Conservation (phyloP, 2,329 filamentous ascomycete species). For the Diaporthe velutina region DNA sequence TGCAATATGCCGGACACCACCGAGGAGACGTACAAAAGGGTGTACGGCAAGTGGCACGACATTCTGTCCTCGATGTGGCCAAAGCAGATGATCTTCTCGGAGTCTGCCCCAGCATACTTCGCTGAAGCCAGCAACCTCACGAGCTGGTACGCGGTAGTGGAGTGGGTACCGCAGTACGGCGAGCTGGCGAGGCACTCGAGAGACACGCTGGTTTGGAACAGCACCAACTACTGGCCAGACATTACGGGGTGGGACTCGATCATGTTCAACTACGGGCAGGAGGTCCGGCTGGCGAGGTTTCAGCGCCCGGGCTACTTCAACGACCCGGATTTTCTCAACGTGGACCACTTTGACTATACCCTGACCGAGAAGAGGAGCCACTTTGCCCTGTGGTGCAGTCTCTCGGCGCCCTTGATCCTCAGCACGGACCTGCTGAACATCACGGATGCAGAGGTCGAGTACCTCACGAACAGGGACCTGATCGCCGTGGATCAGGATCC, state of each 20-base stretch:
- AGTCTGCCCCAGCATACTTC: conserved; percentile 62
- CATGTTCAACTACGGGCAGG: conserved; percentile 60
- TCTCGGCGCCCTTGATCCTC: conserved; percentile 53
- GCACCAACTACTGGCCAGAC: conserved; percentile 55
- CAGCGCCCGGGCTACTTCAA: conserved; percentile 54
- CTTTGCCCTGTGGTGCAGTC: conserved; percentile 52
- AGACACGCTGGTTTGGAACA: conserved; percentile 47
- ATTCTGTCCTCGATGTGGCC: conserved; percentile 50
- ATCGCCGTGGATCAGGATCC: conserved; percentile 58
- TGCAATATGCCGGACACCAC: conserved; percentile 51
- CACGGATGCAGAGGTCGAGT: conserved; percentile 49
- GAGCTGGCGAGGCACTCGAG: conserved; percentile 59
- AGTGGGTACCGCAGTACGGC: conserved; percentile 55
- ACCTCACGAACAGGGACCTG: conserved; percentile 55
- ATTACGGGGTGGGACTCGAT: conserved; percentile 61
- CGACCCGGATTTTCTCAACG: conserved; percentile 54
- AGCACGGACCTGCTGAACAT: conserved; percentile 55
- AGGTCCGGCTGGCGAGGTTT: conserved; percentile 56
- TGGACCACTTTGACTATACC: conserved; percentile 51
- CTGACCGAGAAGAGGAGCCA: conserved; percentile 52
- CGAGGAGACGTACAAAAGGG: conserved; percentile 44
- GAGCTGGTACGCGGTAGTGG: conserved; percentile 60
- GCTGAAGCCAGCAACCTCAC: conserved; percentile 51
- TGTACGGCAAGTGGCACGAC: conserved; percentile 58
- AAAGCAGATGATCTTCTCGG: conserved; percentile 57